A percentile compares a stretch with the other conserved stretches of the same genome.
phyloP scores from a whole-genome alignment of 768 basidiomycete species.

The Mycena vitilis region DNA sequence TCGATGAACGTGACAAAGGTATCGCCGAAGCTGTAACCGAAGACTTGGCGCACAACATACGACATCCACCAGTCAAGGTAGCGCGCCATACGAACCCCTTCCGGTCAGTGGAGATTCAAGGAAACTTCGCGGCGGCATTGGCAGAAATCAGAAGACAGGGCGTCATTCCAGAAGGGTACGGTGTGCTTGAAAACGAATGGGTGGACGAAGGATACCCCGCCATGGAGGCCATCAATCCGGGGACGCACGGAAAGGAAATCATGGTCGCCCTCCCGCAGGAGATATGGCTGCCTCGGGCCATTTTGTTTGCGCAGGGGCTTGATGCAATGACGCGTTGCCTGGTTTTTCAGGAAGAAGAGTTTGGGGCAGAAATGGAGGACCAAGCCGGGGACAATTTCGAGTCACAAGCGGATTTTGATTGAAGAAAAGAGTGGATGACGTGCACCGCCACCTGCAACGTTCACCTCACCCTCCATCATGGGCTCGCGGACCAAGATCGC shows the following conservation, averaged over 20 bases:
- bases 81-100: background rate
- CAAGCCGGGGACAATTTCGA: background rate
- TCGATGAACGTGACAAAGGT: background rate
- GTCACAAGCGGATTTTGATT: conserved; percentile 12
- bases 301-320: conserved; percentile 5
- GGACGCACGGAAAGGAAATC: background rate
- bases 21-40: background rate
- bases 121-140: background rate
- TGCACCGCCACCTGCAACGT: no score
- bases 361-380: no score
- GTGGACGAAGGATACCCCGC: background rate
- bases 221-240: conserved; percentile 1
- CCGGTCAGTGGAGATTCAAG: background rate
- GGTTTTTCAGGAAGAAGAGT: background rate
- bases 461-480: no score
- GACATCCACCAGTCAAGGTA: background rate
- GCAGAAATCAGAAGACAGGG: background rate
- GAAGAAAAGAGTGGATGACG: no score
- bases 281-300: conserved; percentile 15
- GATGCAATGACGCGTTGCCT: conserved; percentile 3
- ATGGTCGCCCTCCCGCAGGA: conserved; percentile 8
- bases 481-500: no score
- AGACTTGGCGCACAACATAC: background rate
- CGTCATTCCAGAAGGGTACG: background rate
- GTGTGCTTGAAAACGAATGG: background rate